These are phyloP conservation scores for Corchorus capsularis DNA, from an alignment of 345 rosid species.

Conservation along the genomic window DNA sequence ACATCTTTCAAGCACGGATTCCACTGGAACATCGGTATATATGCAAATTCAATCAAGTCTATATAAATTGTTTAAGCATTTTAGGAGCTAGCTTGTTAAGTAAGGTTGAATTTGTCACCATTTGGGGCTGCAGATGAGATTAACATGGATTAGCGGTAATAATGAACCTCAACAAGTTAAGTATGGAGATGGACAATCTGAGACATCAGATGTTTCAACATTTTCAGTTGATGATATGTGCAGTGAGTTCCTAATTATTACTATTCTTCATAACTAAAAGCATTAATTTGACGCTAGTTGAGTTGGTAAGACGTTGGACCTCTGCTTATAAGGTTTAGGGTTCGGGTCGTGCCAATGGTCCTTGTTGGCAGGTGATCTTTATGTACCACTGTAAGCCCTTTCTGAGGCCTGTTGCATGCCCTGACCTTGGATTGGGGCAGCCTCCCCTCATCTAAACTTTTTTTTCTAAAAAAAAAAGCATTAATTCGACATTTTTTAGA, in stretches of 20 bases:
- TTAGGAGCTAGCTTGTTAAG: neutral
- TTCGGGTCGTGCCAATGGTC: no score
- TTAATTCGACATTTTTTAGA: neutral
- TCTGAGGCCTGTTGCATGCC: no score
- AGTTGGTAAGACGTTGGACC: no score
- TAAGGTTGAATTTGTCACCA: neutral
- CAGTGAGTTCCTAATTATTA: slow-evolving; percentile 38
- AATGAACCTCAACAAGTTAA: slow-evolving; percentile 46
- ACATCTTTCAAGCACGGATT: slow-evolving; percentile 58
- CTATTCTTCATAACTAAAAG: neutral
- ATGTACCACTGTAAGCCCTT: no score
- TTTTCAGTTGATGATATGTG: slow-evolving; percentile 62
- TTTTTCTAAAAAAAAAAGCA: no score
- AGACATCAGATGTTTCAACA: slow-evolving; percentile 46
- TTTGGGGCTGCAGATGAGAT: slow-evolving; percentile 51
- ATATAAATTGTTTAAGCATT: neutral
- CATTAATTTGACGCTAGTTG: neutral
- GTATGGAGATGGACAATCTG: slow-evolving; percentile 46
- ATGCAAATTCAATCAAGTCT: neutral
- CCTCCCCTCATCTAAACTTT: no score
- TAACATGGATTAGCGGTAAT: slow-evolving; percentile 73
- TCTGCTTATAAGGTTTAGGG: no score
- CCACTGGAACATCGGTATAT: slow-evolving; percentile 64
- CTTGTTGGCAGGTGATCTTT: no score
- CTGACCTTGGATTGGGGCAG: no score